phyloP scores from a whole-genome alignment of 2,329 filamentous ascomycete genomes.

The Camptophora hylomeconis region DNA sequence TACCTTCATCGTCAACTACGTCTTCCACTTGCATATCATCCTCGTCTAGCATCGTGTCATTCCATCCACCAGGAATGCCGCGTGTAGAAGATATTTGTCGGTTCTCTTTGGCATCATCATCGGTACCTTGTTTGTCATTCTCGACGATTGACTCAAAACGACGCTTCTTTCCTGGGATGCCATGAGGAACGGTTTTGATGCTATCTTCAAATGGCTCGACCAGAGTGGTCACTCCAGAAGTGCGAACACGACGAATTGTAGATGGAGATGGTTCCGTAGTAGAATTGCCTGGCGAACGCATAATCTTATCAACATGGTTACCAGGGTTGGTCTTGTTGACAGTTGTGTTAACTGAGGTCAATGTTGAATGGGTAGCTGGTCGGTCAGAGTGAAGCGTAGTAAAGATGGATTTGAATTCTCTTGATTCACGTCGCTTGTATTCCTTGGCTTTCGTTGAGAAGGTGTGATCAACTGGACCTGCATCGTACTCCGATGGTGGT shows the following conservation, averaged over 20 bases:
- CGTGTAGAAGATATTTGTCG: constrained; percentile 13
- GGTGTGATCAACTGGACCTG: constrained; percentile 11
- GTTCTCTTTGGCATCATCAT: constrained; percentile 13
- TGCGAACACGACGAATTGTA: constrained; percentile 29
- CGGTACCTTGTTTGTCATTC: constrained; percentile 11
- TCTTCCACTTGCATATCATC: constrained; percentile 1
- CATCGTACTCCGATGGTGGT: constrained; percentile 6
- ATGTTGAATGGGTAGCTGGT: constrained; percentile 6
- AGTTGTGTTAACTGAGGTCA: constrained; percentile 12
- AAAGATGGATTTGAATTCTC: constrained; percentile 19
- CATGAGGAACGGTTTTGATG: constrained; percentile 17
- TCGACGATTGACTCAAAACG: constrained; percentile 15
- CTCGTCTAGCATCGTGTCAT: constrained; percentile 3
- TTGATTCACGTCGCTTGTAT: constrained; percentile 19
- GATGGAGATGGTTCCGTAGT: constrained; percentile 27
- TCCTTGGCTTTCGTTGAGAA: constrained; percentile 12
- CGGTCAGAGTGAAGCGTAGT: constrained; percentile 16
- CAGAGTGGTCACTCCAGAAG: constrained; percentile 17
- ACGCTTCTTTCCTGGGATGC: constrained; percentile 22
- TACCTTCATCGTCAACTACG: constrained; percentile 16
- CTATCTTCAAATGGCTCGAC: constrained; percentile 17
- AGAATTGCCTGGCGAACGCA: constrained; percentile 11
- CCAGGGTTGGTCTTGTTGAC: constrained; percentile 12
- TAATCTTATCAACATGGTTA: constrained; percentile 9
- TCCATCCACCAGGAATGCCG: constrained; percentile 14